Conservation (phyloP, 2,329 filamentous ascomycete species). For the Simplicillium aogashimaense region DNA sequence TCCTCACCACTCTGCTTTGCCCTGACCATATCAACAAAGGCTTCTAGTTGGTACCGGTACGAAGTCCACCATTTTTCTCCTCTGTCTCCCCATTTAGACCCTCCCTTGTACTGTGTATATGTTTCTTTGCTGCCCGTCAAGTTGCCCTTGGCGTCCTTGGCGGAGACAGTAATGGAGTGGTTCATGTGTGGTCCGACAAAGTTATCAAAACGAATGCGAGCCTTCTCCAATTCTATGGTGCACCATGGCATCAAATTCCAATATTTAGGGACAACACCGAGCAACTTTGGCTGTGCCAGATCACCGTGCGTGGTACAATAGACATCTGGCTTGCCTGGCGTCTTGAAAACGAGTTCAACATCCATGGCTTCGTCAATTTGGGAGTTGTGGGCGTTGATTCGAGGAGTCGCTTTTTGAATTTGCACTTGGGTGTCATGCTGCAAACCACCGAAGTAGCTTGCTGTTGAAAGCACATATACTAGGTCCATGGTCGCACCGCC, state of each 20-base stretch:
- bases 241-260: conserved; percentile 2
- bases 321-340: not conserved
- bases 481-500: conserved; percentile 6
- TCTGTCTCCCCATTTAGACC: conserved; percentile 1
- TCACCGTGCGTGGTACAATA: conserved; percentile 2
- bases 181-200: not conserved
- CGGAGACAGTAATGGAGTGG: not conserved
- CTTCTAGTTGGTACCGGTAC: conserved; percentile 3
- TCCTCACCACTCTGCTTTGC: not conserved
- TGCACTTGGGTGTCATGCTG: not conserved
- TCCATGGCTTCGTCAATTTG: conserved; percentile 5
- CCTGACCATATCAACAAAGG: conserved; percentile 1
- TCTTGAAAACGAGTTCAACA: not conserved
- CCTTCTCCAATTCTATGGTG: conserved; percentile 1
- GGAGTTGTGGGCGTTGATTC: not conserved
- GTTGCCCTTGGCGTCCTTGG: not conserved
- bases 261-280: conserved; percentile 1
- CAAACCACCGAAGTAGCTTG: not conserved
- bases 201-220: not conserved
- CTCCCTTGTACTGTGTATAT: not conserved
- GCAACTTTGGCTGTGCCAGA: not conserved
- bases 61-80: conserved; percentile 3
- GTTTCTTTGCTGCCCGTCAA: conserved; percentile 1
- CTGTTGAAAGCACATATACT: conserved; percentile 3
- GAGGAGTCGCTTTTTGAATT: not conserved